Evolutionary conservation across 108 stramenopile species (phyloP).

Genomic region (Cyclostephanos tholiformis): DNA sequence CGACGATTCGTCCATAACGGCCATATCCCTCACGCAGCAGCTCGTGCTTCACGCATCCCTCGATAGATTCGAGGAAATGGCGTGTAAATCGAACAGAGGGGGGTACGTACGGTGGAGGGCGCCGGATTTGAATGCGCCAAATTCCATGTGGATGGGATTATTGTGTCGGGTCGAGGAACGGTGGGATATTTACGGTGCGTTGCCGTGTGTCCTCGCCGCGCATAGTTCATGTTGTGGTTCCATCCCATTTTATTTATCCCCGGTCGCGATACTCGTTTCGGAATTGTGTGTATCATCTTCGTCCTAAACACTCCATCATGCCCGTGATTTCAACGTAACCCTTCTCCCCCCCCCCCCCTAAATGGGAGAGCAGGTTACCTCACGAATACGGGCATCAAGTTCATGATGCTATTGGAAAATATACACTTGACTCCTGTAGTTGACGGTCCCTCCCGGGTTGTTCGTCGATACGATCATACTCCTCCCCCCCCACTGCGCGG

Average conservation of each 20-base stretch:
- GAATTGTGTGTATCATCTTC: background rate
- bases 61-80: conserved; percentile 53
- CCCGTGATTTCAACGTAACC: too few relatives aligned
- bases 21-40: conserved; percentile 54
- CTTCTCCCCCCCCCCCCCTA: too few relatives aligned
- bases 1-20: background rate
- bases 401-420: conserved; percentile 43
- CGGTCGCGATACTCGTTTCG: background rate
- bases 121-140: conserved; percentile 35
- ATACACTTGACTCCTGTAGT: conserved; percentile 29
- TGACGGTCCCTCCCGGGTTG: conserved; percentile 2
- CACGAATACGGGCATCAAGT: conserved; percentile 54
- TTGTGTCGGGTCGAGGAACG: conserved; percentile 46
- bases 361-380: too few relatives aligned
- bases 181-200: conserved; percentile 45
- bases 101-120: conserved; percentile 38
- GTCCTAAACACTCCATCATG: background rate
- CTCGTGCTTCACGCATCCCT: conserved; percentile 49
- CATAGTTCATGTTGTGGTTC: too few relatives aligned
- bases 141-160: conserved; percentile 55
- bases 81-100: conserved; percentile 10
- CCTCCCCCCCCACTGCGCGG: background rate
- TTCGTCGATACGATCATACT: background rate
- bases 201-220: too few relatives aligned
- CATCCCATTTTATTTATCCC: background rate